Evolutionary conservation across 495 filamentous ascomycete genomes (phyloP).

Genomic region (Aspergillus conjunctus): DNA sequence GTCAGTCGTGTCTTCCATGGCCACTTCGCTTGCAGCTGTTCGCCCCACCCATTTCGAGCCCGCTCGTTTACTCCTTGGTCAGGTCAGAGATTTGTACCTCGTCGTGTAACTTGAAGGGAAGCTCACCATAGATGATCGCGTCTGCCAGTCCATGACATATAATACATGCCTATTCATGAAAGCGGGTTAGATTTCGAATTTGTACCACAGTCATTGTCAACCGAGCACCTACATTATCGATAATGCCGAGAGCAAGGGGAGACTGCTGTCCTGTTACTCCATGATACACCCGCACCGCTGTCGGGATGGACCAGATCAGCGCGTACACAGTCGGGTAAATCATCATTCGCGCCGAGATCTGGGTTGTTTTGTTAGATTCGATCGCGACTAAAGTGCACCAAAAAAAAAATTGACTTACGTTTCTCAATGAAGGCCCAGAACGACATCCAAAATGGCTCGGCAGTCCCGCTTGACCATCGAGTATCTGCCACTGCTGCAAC

Average conservation of each 20-base stretch:
- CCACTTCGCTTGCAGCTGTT: conserved; percentile 1
- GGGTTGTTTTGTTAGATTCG: not conserved
- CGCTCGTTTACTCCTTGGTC: conserved; percentile 7
- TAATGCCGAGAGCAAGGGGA: conserved; percentile 8
- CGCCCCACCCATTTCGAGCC: conserved; percentile 2
- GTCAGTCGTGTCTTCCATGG: not conserved
- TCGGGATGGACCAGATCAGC: conserved; percentile 13
- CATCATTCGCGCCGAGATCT: conserved; percentile 15
- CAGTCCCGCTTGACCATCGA: conserved; percentile 3
- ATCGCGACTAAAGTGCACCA: too few species aligned
- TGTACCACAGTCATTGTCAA: too few species aligned
- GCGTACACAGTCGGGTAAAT: conserved; percentile 16
- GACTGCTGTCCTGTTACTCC: not conserved
- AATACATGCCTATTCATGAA: conserved; percentile 9
- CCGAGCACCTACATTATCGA: conserved; percentile 10
- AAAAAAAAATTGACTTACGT: conserved; percentile 3
- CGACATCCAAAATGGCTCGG: not conserved
- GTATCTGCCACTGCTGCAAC: conserved; percentile 14
- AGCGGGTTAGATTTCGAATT: not conserved
- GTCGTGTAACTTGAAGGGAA: not conserved
- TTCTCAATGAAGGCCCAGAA: not conserved
- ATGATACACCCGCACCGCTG: conserved; percentile 4
- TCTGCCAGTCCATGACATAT: conserved; percentile 13
- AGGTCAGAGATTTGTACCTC: not conserved
- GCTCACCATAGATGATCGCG: conserved; percentile 15